These are phyloP conservation scores for Candida endomychidarum DNA, from an alignment of 805 yeast genomes.

Conservation along the genomic window DNA sequence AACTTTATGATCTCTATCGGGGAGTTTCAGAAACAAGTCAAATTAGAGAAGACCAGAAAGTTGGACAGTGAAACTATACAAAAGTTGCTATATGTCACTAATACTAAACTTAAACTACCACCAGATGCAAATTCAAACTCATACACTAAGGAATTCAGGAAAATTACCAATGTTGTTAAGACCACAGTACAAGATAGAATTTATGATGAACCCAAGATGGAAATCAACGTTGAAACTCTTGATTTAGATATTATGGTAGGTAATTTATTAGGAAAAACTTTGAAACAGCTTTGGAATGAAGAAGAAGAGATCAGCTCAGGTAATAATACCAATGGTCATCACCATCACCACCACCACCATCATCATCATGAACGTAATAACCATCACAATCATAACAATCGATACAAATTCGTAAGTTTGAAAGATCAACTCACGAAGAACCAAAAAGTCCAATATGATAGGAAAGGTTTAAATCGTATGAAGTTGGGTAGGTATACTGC, in stretches of 20 bases:
- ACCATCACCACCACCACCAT: conserved; percentile 4
- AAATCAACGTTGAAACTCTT: conserved; percentile 39
- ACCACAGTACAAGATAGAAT: conserved; percentile 67
- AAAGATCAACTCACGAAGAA: conserved; percentile 26
- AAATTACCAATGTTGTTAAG: conserved; percentile 66
- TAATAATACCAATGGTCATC: conserved; percentile 5
- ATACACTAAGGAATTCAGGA: conserved; percentile 44
- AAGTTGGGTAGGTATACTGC: conserved; percentile 24
- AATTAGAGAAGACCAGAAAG: conserved; percentile 49
- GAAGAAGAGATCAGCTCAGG: conserved; percentile 4
- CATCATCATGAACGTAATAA: conserved; percentile 9
- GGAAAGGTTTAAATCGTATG: conserved; percentile 37
- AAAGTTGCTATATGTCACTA: conserved; percentile 35
- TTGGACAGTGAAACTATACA: conserved; percentile 58
- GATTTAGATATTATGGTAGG: conserved; percentile 37
- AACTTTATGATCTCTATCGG: conserved; percentile 65
- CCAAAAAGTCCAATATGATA: conserved; percentile 19
- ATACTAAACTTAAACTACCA: conserved; percentile 26
- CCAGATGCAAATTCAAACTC: conserved; percentile 3
- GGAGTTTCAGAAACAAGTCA: conserved; percentile 74
- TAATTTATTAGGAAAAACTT: conserved; percentile 33
- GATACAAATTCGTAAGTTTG: conserved; percentile 29
- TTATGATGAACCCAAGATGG: conserved; percentile 19
- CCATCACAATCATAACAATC: conserved; percentile 1
- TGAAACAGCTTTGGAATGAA: conserved; percentile 36